phyloP scores from a whole-genome alignment of 768 basidiomycete species.

The Amyloporia xantha region DNA sequence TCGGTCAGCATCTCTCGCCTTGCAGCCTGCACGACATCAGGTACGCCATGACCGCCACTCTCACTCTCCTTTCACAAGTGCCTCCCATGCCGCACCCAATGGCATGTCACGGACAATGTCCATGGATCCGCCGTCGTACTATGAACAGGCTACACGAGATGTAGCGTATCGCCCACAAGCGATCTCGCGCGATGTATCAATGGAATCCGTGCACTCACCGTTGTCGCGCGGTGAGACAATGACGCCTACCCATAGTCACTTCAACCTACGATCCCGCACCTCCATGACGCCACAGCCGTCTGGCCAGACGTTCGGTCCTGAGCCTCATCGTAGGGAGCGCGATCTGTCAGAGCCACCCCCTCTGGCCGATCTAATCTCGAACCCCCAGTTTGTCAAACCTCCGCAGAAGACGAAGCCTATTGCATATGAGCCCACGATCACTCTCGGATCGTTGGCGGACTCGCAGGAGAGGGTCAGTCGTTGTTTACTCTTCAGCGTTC shows the following conservation, averaged over 20 bases:
- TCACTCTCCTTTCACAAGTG: slow-evolving; percentile 13
- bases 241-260: slow-evolving; percentile 40
- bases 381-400: slow-evolving; percentile 65
- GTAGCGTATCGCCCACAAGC: slow-evolving; percentile 27
- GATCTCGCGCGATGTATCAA: slow-evolving; percentile 34
- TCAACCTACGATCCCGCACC: slow-evolving; percentile 54
- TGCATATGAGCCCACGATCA: slow-evolving; percentile 6
- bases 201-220: slow-evolving; percentile 30
- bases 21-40: slow-evolving; percentile 5
- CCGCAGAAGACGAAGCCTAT: slow-evolving; percentile 26
- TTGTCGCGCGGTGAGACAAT: slow-evolving; percentile 37
- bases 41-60: neutral
- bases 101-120: slow-evolving; percentile 57
- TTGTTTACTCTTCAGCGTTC: neutral
- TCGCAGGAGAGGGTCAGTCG: slow-evolving; percentile 9
- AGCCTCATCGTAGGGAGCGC: slow-evolving; percentile 34
- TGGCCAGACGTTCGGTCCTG: slow-evolving; percentile 36
- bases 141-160: slow-evolving; percentile 11
- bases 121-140: slow-evolving; percentile 59
- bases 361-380: slow-evolving; percentile 49
- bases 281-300: slow-evolving; percentile 67
- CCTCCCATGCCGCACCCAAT: slow-evolving; percentile 5
- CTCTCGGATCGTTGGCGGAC: slow-evolving; percentile 21
- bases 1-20: slow-evolving; percentile 14
- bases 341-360: slow-evolving; percentile 68